Percentiles rank a stretch among this genome's conserved stretches.
Evolutionary conservation across 2,329 filamentous ascomycete species (phyloP).

Genomic region (Cordyceps sp.): DNA sequence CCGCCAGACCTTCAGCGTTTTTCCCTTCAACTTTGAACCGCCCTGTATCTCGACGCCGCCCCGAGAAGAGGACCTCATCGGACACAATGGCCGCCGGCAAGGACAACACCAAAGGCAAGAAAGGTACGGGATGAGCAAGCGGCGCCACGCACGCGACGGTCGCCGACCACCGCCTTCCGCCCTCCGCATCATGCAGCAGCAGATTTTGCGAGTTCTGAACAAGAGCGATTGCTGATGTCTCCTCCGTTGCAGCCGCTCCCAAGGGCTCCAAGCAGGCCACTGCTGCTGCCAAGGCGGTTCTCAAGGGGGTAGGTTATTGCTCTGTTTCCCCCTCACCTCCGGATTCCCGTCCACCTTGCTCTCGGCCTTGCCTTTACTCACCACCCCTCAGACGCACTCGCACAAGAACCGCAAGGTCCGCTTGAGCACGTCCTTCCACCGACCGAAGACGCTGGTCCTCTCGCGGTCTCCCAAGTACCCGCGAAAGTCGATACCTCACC

Average conservation of each 20-base stretch:
- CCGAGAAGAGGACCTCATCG: not conserved
- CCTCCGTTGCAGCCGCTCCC: constrained; percentile 36
- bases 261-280: constrained; percentile 74
- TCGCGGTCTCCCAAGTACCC: constrained; percentile 90
- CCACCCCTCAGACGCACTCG: constrained; percentile 25
- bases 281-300: constrained; percentile 86
- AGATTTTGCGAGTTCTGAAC: constrained; percentile 59
- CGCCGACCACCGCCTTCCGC: not conserved
- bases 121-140: constrained; percentile 25
- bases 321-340: not conserved
- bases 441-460: constrained; percentile 88
- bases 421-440: constrained; percentile 88
- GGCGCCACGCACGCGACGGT: no score
- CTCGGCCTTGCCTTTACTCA: not conserved
- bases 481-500: constrained; percentile 83
- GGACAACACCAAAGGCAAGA: constrained; percentile 23
- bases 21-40: not conserved
- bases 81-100: constrained; percentile 20
- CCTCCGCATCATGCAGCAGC: constrained; percentile 49
- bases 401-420: constrained; percentile 91
- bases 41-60: not conserved
- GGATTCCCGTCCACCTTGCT: not conserved
- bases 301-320: constrained; percentile 68
- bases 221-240: constrained; percentile 59
- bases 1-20: not conserved